A percentile compares a stretch with the other conserved stretches of the same genome.
phyloP scores from a whole-genome alignment of 805 yeast species.

The Starmerella apis region DNA sequence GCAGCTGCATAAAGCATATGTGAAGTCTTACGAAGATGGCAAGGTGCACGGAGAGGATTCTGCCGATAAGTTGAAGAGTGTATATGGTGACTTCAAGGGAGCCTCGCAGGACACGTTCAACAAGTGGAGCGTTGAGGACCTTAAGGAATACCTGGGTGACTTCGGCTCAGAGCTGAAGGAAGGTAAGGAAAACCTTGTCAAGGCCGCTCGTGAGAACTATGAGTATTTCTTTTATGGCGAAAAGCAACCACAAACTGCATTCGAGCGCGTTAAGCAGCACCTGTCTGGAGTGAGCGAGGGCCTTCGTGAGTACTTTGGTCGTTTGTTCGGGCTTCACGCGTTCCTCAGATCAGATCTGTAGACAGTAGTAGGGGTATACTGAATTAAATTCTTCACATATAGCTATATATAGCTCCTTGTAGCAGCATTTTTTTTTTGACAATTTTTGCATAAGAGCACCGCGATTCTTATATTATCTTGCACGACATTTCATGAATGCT shows the following conservation, averaged over 20 bases:
- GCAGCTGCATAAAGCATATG: slow-evolving; percentile 38
- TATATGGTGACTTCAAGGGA: slow-evolving; percentile 34
- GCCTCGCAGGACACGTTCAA: slow-evolving; percentile 34
- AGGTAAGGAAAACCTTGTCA: slow-evolving; percentile 22
- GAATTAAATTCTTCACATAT: neutral
- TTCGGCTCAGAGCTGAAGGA: slow-evolving; percentile 32
- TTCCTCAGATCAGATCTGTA: slow-evolving; percentile 5
- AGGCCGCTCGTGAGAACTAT: slow-evolving; percentile 23
- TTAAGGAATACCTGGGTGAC: slow-evolving; percentile 44
- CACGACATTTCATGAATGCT: no score
- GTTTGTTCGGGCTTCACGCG: slow-evolving; percentile 2
- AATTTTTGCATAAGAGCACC: no score
- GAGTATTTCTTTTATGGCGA: slow-evolving; percentile 16
- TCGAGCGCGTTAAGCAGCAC: slow-evolving; percentile 7
- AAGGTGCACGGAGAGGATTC: slow-evolving; percentile 38
- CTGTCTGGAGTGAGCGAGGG: neutral
- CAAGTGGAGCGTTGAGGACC: slow-evolving; percentile 45
- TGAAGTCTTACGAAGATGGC: slow-evolving; percentile 39
- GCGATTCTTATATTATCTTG: no score
- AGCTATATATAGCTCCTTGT: neutral
- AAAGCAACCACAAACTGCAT: slow-evolving; percentile 10
- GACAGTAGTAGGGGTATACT: neutral
- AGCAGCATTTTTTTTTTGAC: no score
- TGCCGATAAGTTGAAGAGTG: slow-evolving; percentile 31
- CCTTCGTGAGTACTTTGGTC: slow-evolving; percentile 5